Base-by-base conservation (phyloP, 768 basidiomycete species). In the Dictyophora rubrovolvata region DNA sequence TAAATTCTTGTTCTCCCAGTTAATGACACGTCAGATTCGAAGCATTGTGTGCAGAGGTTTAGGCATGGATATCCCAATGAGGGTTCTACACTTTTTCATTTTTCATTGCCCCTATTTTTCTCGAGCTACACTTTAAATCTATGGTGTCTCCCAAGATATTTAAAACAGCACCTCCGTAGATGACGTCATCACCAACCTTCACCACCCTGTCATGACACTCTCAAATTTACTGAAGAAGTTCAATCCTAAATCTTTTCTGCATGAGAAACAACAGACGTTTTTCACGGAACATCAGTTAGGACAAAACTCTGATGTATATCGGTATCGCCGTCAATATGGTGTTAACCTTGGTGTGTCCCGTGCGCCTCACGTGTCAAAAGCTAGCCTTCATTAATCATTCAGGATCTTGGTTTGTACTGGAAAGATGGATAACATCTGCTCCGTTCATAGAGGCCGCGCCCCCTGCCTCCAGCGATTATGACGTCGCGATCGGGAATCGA, bases 381-480 rank as follows among this genome's bases (percentile, higher is more conserved):
- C 12, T 46, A 36, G 54, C 48, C 18, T 53, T 61, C 16, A 47
- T 47, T 51, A 18, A 23, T 48, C n/a, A 12, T 37, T 23, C 60
- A 88, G 86, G 86, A 0, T 84, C 80, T 7, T 88, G 86, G 87
- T 90, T 91, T 62, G 83, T 86, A 2, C 77, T 88, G 17, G 89
- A 91, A 69, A 73, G 79, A 35, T 91, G 89, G 89, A 87, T 91
- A 42, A 67, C 80, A 14, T 78, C 81, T 1, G 52, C 68, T 0
- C 85, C 85, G 0, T 91, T 84, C 65, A 71, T 69, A 1, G 67
- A 69, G 16, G 86, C 88, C 9, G 67, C 61, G 12, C 59, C 70
- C 18, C 82, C 84, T 2, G 82, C 75, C 0, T 63, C 68, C 50
- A 68, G 68, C 51, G 87, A 89, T 64, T 71, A 85, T 16, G 85